Percentiles rank a stretch among this genome's conserved stretches.
Evolutionary conservation across 441 rosid genomes (phyloP).

Genomic region (Corymbia citriodora): DNA sequence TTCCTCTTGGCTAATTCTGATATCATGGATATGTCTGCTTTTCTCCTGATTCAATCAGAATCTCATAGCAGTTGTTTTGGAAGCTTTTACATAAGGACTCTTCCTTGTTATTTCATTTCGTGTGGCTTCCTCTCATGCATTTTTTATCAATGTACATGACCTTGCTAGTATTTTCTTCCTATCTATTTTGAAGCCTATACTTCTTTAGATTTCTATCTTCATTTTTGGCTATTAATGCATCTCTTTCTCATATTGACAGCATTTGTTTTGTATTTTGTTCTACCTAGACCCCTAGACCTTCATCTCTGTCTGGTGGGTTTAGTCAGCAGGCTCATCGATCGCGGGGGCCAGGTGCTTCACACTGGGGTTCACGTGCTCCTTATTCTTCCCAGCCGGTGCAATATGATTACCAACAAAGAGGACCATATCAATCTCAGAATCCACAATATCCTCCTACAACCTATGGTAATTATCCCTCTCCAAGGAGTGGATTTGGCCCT

Average conservation of each 20-base stretch:
- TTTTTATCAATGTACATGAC: not conserved
- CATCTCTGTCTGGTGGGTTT: slow-evolving; percentile 47
- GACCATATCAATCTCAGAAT: slow-evolving; percentile 59
- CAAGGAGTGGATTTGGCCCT: slow-evolving; percentile 55
- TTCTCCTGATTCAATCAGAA: not conserved
- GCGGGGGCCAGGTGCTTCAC: slow-evolving; percentile 65
- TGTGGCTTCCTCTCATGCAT: not conserved
- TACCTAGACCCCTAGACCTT: slow-evolving; percentile 53
- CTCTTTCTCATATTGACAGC: not conserved
- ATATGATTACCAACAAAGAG: slow-evolving; percentile 72
- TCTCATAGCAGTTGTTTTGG: not conserved
- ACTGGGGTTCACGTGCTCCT: slow-evolving; percentile 69
- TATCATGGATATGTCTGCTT: not conserved
- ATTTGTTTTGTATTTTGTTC: not conserved
- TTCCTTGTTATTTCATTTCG: not conserved
- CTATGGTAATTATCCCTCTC: slow-evolving; percentile 62
- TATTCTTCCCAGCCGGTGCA: slow-evolving; percentile 46
- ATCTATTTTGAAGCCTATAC: not conserved
- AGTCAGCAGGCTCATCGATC: slow-evolving; percentile 63
- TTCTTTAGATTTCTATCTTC: not conserved
- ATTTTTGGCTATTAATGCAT: not conserved
- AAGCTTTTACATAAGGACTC: not conserved
- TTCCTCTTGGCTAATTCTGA: not conserved
- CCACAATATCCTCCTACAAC: slow-evolving; percentile 47
- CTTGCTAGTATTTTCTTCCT: not conserved